phyloP scores from a whole-genome alignment of 352 stramenopile genomes.

The Phytophthora podocarpi region DNA sequence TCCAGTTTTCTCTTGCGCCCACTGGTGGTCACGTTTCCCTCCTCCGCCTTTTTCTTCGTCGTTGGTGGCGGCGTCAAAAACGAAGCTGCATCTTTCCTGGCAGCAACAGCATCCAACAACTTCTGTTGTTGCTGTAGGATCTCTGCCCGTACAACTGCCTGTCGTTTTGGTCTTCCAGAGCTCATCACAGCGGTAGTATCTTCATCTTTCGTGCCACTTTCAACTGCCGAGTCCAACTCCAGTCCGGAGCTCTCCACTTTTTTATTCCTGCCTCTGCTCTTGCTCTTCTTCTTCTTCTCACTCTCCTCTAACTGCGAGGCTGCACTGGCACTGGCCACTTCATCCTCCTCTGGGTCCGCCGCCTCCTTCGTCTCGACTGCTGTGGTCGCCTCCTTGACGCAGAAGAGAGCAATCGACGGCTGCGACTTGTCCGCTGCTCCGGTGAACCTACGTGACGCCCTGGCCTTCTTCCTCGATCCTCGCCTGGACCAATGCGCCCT shows the following conservation, averaged over 20 bases:
- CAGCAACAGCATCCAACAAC: slow-evolving; percentile 34
- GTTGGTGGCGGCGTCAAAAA: slow-evolving; percentile 43
- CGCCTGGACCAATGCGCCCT: slow-evolving; percentile 61
- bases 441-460: slow-evolving; percentile 19
- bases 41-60: slow-evolving; percentile 22
- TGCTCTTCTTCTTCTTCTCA: slow-evolving; percentile 16
- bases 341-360: background rate
- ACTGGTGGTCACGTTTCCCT: slow-evolving; percentile 13
- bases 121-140: slow-evolving; percentile 47
- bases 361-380: background rate
- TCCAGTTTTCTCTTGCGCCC: slow-evolving; percentile 66
- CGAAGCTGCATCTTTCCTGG: slow-evolving; percentile 25
- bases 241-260: slow-evolving; percentile 12
- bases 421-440: slow-evolving; percentile 44
- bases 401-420: slow-evolving; percentile 75
- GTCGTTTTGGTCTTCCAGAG: slow-evolving; percentile 58
- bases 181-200: slow-evolving; percentile 13
- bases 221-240: slow-evolving; percentile 14
- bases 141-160: slow-evolving; percentile 55
- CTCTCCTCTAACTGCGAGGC: slow-evolving; percentile 10
- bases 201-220: slow-evolving; percentile 8
- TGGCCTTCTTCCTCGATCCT: slow-evolving; percentile 42
- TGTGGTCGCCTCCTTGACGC: slow-evolving; percentile 28
- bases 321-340: slow-evolving; percentile 3
- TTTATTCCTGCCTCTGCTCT: slow-evolving; percentile 11